Evolutionary conservation across 192 early-diverging fungal genomes (phyloP).

Genomic region (Mortierella antarctica): DNA sequence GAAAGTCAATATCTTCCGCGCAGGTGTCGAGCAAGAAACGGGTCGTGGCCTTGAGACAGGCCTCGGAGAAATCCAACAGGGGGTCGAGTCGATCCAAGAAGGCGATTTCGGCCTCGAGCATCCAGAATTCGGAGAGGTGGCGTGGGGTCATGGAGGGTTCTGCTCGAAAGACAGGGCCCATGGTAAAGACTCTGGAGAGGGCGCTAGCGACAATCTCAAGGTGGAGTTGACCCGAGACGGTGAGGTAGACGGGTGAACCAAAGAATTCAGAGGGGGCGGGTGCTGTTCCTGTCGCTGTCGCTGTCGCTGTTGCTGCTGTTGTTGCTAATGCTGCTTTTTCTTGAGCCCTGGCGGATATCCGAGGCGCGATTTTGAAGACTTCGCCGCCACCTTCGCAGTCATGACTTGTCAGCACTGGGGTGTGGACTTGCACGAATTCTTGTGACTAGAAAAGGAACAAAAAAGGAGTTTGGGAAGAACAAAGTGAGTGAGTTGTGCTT

Average conservation of each 20-base stretch:
- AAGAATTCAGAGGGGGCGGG: conserved; percentile 74
- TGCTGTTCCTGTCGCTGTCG: conserved; percentile 3
- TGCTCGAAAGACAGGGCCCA: conserved; percentile 87
- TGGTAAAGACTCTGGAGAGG: conserved; percentile 81
- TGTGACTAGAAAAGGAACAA: conserved; percentile 56
- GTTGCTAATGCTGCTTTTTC: conserved; percentile 6
- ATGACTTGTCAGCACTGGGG: conserved; percentile 84
- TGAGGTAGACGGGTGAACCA: conserved; percentile 75
- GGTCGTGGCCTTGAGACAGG: conserved; percentile 66
- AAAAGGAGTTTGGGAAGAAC: neutral
- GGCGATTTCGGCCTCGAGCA: conserved; percentile 90
- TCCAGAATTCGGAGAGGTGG: conserved; percentile 95
- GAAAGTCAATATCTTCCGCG: conserved; percentile 67
- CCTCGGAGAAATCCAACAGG: conserved; percentile 78
- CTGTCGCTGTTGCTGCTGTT: neutral
- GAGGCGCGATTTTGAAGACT: conserved; percentile 71
- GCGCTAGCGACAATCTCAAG: conserved; percentile 79
- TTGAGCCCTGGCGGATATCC: conserved; percentile 42
- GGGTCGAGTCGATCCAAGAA: conserved; percentile 72
- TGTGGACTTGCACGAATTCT: conserved; percentile 82
- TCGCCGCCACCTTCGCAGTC: conserved; percentile 95
- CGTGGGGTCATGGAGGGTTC: conserved; percentile 84
- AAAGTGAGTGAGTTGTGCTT: neutral
- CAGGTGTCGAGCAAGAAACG: conserved; percentile 65
- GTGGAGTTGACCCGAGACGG: conserved; percentile 90